A percentile compares a stretch with the other conserved stretches of the same genome.
Conservation (phyloP, 257 asterid species). For the Lantana camara region DNA sequence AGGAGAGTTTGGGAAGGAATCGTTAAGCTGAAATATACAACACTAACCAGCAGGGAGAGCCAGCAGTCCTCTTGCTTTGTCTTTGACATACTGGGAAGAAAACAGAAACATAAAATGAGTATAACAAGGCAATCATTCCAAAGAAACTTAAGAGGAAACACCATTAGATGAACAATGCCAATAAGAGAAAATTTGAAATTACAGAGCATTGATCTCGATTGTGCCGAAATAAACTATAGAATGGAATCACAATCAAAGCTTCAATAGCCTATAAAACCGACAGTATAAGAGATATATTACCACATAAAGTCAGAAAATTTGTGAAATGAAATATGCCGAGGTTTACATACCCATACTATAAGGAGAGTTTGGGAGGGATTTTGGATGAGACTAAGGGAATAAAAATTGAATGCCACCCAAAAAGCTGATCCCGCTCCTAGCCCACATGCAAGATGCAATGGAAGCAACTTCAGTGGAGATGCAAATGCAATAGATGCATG, state of each 20-base stretch:
- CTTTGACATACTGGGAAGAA: conserved; percentile 59
- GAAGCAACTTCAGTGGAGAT: conserved; percentile 47
- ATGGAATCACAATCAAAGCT: conserved; percentile 55
- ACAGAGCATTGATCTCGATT: conserved; percentile 61
- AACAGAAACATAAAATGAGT: neutral
- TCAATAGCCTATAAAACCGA: conserved; percentile 51
- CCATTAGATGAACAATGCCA: neutral
- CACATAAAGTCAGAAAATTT: neutral
- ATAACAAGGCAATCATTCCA: neutral
- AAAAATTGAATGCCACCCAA: conserved; percentile 48
- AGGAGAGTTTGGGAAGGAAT: conserved; percentile 40
- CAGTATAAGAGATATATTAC: neutral
- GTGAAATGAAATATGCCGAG: neutral
- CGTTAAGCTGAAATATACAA: neutral
- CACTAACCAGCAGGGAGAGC: conserved; percentile 78
- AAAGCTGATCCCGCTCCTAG: conserved; percentile 59
- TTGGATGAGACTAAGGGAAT: conserved; percentile 47
- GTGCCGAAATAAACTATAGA: conserved; percentile 57
- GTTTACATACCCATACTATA: conserved; percentile 52
- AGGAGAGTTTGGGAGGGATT: conserved; percentile 62
- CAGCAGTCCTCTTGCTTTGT: conserved; percentile 66
- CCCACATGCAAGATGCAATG: conserved; percentile 62
- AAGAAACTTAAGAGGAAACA: neutral
- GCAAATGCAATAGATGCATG: conserved; percentile 11
- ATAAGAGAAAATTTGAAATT: conserved; percentile 25